These are phyloP conservation scores for Colletotrichum siamense DNA, from an alignment of 2,329 filamentous ascomycete genomes.

Conservation along the genomic window DNA sequence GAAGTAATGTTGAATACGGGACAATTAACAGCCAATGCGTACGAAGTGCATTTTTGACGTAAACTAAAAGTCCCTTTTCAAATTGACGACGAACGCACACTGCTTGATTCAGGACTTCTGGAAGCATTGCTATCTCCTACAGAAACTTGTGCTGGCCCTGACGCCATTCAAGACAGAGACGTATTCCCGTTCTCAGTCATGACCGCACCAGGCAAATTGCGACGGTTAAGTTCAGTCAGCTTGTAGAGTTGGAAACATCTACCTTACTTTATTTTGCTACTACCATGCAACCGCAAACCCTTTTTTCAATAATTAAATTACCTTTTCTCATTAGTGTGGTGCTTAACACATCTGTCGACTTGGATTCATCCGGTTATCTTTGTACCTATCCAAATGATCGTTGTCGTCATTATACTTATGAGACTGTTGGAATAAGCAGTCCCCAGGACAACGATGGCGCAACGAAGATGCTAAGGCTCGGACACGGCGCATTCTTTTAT, in stretches of 20 bases:
- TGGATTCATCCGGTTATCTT: not conserved
- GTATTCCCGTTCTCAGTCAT: not conserved
- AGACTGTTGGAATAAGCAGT: not conserved
- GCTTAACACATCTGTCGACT: not conserved
- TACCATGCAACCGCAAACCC: not conserved
- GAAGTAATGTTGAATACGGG: not conserved
- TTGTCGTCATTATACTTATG: not conserved
- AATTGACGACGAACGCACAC: not conserved
- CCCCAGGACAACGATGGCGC: not conserved
- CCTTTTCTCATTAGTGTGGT: too few species aligned
- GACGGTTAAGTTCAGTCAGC: too few species aligned
- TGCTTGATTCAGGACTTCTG: too few species aligned
- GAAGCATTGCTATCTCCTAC: not conserved
- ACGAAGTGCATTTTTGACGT: not conserved
- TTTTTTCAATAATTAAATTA: too few species aligned
- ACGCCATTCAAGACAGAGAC: too few species aligned
- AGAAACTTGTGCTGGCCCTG: not conserved
- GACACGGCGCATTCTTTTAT: not conserved
- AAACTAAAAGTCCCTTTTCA: not conserved
- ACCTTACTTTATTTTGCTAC: not conserved
- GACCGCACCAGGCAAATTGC: too few species aligned
- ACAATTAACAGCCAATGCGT: not conserved
- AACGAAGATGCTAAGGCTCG: not conserved
- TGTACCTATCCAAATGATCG: not conserved
- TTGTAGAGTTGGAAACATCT: not conserved